phyloP scores from a whole-genome alignment of 208 protist genomes.

The Trypanosoma melophagium region DNA sequence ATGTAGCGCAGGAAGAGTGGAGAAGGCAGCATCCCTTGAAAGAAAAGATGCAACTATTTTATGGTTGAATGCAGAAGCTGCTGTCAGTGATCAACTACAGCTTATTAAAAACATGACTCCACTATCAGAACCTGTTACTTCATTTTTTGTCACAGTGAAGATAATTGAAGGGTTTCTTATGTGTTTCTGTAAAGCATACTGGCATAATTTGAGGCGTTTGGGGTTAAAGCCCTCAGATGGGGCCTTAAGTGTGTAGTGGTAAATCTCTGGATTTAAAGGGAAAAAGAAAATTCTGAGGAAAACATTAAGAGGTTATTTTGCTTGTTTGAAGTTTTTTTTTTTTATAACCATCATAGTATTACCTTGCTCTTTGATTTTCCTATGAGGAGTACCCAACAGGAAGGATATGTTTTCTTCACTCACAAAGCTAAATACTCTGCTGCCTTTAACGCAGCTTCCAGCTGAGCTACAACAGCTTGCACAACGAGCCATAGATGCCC shows the following conservation, averaged over 20 bases:
- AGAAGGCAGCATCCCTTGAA: slow-evolving; percentile 37
- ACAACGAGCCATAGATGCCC: slow-evolving; percentile 52
- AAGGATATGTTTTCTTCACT: background rate
- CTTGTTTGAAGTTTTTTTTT: slow-evolving; percentile 8
- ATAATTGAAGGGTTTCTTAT: slow-evolving; percentile 9
- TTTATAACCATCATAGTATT: slow-evolving; percentile 2
- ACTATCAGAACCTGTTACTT: background rate
- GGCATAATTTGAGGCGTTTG: slow-evolving; percentile 9
- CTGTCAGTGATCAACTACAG: slow-evolving; percentile 11
- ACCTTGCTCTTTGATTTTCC: too few species aligned
- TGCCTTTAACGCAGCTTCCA: slow-evolving; percentile 41
- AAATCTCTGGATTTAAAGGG: background rate
- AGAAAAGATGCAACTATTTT: slow-evolving; percentile 37
- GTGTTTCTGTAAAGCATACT: slow-evolving; percentile 22
- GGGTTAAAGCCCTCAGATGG: slow-evolving; percentile 12
- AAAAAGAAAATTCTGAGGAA: background rate
- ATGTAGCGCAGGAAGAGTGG: slow-evolving; percentile 36
- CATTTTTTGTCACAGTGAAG: slow-evolving; percentile 20
- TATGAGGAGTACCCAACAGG: too few species aligned
- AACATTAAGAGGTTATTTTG: background rate
- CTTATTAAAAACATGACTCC: background rate
- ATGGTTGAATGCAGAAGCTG: slow-evolving; percentile 25
- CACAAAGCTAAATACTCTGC: slow-evolving; percentile 31
- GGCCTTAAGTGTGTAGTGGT: background rate
- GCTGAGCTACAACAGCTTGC: slow-evolving; percentile 41